Percentiles rank a stretch among this genome's conserved stretches.
Evolutionary conservation across 2,329 filamentous ascomycete genomes (phyloP).

Genomic region (Beauveria pseudobassiana): DNA sequence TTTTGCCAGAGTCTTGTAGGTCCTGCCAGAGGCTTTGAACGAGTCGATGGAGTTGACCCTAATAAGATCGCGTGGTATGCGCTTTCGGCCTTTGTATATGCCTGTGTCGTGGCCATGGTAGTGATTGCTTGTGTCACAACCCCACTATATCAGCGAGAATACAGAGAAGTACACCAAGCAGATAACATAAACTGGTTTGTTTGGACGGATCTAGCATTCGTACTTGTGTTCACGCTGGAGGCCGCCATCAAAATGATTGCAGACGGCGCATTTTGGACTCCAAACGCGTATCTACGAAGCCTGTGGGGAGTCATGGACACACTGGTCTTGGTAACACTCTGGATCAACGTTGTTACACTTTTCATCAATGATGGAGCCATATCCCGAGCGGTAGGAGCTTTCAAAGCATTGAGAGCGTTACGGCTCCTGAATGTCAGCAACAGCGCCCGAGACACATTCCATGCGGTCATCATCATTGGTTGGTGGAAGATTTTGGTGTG

Average conservation of each 20-base stretch:
- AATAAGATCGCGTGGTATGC: constrained; percentile 86
- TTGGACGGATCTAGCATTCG: constrained; percentile 87
- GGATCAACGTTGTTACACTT: constrained; percentile 86
- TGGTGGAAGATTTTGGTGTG: constrained; percentile 90
- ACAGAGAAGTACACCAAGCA: constrained; percentile 57
- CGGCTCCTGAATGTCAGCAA: constrained; percentile 92
- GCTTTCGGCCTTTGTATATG: constrained; percentile 91
- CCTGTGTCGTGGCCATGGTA: constrained; percentile 96
- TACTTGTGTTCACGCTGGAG: constrained; percentile 76
- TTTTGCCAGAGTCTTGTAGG: constrained; percentile 87
- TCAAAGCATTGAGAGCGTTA: constrained; percentile 90
- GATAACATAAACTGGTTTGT: constrained; percentile 82
- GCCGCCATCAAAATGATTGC: constrained; percentile 88
- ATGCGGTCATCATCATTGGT: constrained; percentile 88
- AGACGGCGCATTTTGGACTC: constrained; percentile 92
- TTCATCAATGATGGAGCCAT: constrained; percentile 75
- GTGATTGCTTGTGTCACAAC: constrained; percentile 89
- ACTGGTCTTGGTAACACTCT: constrained; percentile 82
- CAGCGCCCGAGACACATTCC: constrained; percentile 90
- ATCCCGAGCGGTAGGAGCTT: constrained; percentile 86
- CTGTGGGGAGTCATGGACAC: constrained; percentile 97
- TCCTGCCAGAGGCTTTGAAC: constrained; percentile 76
- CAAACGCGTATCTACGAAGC: constrained; percentile 92
- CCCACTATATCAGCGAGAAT: constrained; percentile 85
- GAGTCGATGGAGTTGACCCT: constrained; percentile 83